phyloP scores from a whole-genome alignment of 441 rosid genomes.

The Bocquillonia castaneifolia region DNA sequence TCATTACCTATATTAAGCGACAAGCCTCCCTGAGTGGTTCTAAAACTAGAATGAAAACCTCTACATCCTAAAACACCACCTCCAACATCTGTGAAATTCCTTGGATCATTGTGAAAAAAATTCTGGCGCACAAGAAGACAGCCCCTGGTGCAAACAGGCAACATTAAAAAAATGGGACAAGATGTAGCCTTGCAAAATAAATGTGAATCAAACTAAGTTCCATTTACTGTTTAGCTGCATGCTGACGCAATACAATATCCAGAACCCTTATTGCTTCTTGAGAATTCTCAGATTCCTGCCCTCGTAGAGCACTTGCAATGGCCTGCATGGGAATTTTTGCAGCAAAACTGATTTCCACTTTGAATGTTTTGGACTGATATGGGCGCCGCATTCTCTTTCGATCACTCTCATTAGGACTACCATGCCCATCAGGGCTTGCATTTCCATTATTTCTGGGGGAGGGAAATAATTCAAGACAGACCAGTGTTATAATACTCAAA shows the following conservation, averaged over 20 bases:
- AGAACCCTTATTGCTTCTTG: conserved; percentile 59
- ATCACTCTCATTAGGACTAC: conserved; percentile 41
- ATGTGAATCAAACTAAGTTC: not conserved
- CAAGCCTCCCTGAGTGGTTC: conserved; percentile 59
- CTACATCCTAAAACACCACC: conserved; percentile 64
- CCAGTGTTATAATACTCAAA: not conserved
- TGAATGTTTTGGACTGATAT: conserved; percentile 38
- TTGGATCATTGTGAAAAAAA: conserved; percentile 50
- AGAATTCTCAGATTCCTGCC: conserved; percentile 57
- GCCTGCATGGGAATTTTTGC: conserved; percentile 60
- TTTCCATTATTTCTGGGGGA: conserved; percentile 41
- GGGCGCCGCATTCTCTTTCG: conserved; percentile 48
- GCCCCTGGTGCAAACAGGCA: conserved; percentile 36
- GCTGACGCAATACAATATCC: conserved; percentile 55
- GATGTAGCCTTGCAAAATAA: not conserved
- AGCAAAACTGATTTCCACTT: conserved; percentile 52
- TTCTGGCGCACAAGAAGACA: conserved; percentile 68
- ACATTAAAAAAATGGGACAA: not conserved
- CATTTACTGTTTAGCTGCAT: conserved; percentile 56
- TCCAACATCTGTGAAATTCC: conserved; percentile 41
- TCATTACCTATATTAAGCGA: conserved; percentile 53
- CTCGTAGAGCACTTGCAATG: conserved; percentile 49
- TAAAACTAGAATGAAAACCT: conserved; percentile 61
- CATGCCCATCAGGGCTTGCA: conserved; percentile 39
- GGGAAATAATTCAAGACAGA: not conserved